These are phyloP conservation scores for Solanum chiquidenum DNA, from an alignment of 257 asterid species.

Conservation along the genomic window DNA sequence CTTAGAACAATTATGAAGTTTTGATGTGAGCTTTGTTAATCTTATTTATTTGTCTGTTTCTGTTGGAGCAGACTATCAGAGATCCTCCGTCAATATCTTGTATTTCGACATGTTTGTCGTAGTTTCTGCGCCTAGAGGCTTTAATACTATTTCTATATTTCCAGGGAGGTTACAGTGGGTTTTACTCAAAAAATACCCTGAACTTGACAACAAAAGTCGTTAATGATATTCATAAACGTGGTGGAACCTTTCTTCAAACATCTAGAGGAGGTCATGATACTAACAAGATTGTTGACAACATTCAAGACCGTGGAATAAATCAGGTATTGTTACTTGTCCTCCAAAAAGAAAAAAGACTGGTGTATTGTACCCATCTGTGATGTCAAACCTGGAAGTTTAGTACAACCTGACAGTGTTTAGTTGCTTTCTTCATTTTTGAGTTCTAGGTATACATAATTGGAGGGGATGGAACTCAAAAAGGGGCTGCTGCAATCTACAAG, in stretches of 20 bases:
- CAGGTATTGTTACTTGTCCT: constrained; percentile 36
- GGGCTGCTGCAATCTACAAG: constrained; percentile 83
- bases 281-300: constrained; percentile 87
- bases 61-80: background rate
- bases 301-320: constrained; percentile 89
- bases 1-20: background rate
- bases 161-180: constrained; percentile 96
- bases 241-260: constrained; percentile 90
- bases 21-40: background rate
- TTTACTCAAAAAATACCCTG: constrained; percentile 80
- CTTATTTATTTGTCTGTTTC: background rate
- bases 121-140: background rate
- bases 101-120: background rate
- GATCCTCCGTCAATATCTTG: background rate
- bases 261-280: constrained; percentile 97
- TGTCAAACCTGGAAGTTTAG: background rate
- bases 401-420: background rate
- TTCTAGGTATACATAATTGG: constrained; percentile 93
- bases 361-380: background rate
- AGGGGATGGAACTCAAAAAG: constrained; percentile 98
- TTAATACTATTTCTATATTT: background rate
- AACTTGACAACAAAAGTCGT: constrained; percentile 70
- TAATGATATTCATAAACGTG: constrained; percentile 85
- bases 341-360: background rate
- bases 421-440: constrained; percentile 5